phyloP scores from a whole-genome alignment of 495 filamentous ascomycete species.

The Aspergillus baeticus region DNA sequence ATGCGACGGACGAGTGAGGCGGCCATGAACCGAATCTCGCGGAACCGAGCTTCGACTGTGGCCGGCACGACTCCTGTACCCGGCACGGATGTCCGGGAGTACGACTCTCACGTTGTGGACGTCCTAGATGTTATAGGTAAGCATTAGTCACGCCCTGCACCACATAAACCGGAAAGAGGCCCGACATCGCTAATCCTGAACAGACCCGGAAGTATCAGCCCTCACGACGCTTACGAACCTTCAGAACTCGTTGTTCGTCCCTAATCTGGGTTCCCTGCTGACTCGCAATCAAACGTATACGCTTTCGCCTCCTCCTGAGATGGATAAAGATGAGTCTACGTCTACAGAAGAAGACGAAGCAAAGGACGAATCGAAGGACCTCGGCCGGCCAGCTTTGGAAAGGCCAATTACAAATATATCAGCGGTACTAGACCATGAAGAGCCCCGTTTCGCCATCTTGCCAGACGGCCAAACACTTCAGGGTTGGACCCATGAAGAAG shows the following conservation, averaged over 20 bases:
- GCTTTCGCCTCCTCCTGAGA: slow-evolving; percentile 51
- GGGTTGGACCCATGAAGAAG: slow-evolving; percentile 68
- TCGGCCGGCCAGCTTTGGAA: slow-evolving; percentile 27
- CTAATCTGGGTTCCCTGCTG: slow-evolving; percentile 62
- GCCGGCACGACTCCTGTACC: slow-evolving; percentile 25
- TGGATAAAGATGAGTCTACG: slow-evolving; percentile 29
- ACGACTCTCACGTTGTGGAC: slow-evolving; percentile 63
- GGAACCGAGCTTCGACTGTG: slow-evolving; percentile 38
- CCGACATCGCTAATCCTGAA: not conserved
- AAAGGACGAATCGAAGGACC: slow-evolving; percentile 24
- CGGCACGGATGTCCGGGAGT: slow-evolving; percentile 31
- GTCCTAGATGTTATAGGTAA: slow-evolving; percentile 70
- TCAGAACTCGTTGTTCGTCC: slow-evolving; percentile 75
- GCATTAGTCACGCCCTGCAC: not conserved
- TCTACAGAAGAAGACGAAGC: slow-evolving; percentile 32
- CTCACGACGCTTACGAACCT: slow-evolving; percentile 76
- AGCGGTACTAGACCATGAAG: slow-evolving; percentile 27
- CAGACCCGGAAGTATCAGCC: slow-evolving; percentile 73
- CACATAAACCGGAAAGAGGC: not conserved
- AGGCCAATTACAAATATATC: slow-evolving; percentile 35
- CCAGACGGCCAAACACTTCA: slow-evolving; percentile 61
- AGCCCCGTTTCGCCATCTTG: slow-evolving; percentile 39
- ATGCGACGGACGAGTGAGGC: slow-evolving; percentile 38
- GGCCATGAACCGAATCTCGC: slow-evolving; percentile 31
- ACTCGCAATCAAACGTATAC: slow-evolving; percentile 74